These are phyloP conservation scores for Microdochium bolleyi DNA, from an alignment of 2,329 filamentous ascomycete species.

Conservation along the genomic window DNA sequence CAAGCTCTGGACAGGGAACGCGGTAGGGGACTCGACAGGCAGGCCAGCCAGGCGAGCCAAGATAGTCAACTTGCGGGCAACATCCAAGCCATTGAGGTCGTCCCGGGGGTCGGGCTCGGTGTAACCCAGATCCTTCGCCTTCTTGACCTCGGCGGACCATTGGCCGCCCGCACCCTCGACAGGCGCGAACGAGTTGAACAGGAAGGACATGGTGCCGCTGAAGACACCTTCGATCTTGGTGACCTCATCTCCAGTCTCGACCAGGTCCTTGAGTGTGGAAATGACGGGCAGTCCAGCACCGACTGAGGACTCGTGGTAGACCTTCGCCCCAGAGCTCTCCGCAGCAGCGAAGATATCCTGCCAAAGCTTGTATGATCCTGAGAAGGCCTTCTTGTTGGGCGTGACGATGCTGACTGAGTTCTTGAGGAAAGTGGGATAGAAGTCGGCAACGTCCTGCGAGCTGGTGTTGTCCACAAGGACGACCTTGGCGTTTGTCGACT, in stretches of 20 bases:
- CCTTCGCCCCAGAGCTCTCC: conserved; percentile 61
- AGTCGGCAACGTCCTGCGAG: conserved; percentile 73
- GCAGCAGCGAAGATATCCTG: conserved; percentile 76
- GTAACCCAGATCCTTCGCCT: conserved; percentile 89
- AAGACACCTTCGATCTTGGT: conserved; percentile 95
- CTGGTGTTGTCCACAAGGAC: conserved; percentile 95
- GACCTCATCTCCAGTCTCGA: conserved; percentile 87
- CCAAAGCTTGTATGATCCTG: conserved; percentile 73
- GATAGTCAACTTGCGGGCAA: conserved; percentile 95
- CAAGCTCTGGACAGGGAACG: conserved; percentile 89
- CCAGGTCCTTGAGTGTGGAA: conserved; percentile 87
- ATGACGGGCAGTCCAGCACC: conserved; percentile 91
- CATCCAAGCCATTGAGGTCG: conserved; percentile 79
- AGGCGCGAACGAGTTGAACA: conserved; percentile 96
- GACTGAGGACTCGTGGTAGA: conserved; percentile 94
- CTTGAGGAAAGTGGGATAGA: conserved; percentile 74
- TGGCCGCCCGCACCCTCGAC: conserved; percentile 65
- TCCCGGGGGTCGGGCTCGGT: conserved; percentile 83
- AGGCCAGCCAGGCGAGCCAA: conserved; percentile 80
- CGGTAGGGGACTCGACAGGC: conserved; percentile 71
- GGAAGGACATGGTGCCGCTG: conserved; percentile 93
- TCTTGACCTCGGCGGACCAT: conserved; percentile 87
- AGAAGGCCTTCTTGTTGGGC: conserved; percentile 98
- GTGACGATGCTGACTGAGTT: conserved; percentile 87
- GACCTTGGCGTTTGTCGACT: conserved; percentile 44